A percentile compares a stretch with the other conserved stretches of the same genome.
Conservation (phyloP, 345 rosid species). For the Hirschfeldia incana region DNA sequence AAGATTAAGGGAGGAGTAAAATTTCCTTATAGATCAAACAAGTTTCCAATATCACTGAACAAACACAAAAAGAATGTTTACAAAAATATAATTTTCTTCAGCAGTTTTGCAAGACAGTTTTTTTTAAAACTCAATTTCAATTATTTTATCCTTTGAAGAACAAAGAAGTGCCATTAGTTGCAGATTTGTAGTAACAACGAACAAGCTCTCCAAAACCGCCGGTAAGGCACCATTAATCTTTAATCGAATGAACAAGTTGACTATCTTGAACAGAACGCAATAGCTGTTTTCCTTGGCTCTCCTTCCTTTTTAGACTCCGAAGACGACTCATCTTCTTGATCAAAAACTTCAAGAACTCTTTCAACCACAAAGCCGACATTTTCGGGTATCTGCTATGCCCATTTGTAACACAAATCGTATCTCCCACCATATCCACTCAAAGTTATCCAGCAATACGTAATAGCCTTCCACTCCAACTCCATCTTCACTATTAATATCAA, state of each 20-base stretch:
- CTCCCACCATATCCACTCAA: conserved; percentile 60
- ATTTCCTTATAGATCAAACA: background rate
- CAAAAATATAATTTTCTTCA: background rate
- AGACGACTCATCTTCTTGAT: conserved; percentile 25
- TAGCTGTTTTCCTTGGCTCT: conserved; percentile 26
- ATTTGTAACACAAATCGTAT: conserved; percentile 55
- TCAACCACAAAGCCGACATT: conserved; percentile 59
- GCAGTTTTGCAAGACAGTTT: background rate
- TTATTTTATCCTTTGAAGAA: conserved; percentile 32
- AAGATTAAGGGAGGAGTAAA: background rate
- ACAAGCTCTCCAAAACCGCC: conserved; percentile 33
- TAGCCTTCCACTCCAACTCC: conserved; percentile 59
- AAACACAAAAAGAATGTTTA: background rate
- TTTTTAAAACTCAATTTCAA: conserved; percentile 4
- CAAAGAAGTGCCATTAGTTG: conserved; percentile 34
- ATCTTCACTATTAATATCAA: conserved; percentile 38
- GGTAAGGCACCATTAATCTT: conserved; percentile 9
- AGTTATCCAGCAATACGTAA: conserved; percentile 47
- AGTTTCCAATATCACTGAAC: background rate
- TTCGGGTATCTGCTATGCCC: conserved; percentile 56
- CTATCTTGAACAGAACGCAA: conserved; percentile 29
- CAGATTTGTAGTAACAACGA: conserved; percentile 34
- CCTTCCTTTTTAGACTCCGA: conserved; percentile 19
- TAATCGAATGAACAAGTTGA: no score
- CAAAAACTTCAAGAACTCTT: conserved; percentile 42